Percentiles rank a stretch among this genome's conserved stretches.
Evolutionary conservation across 1,284 basidiomycete genomes (phyloP).

Genomic region (Boletus sp.): DNA sequence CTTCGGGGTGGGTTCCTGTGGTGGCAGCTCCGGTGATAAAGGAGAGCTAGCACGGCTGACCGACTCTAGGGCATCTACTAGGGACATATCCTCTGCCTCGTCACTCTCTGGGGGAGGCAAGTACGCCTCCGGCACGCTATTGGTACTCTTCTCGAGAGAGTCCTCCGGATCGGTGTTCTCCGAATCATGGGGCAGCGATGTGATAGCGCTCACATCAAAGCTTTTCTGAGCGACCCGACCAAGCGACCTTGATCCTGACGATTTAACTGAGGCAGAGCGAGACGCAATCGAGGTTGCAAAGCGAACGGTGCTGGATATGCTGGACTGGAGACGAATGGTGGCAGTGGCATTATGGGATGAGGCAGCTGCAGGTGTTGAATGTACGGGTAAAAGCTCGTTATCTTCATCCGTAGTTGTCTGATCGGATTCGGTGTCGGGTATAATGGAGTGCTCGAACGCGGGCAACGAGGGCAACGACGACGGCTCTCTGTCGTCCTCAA

Average conservation of each 20-base stretch:
- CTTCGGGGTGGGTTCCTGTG: constrained; percentile 41
- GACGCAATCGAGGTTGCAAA: constrained; percentile 66
- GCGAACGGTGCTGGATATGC: constrained; percentile 61
- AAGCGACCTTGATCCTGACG: constrained; percentile 35
- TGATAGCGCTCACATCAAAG: constrained; percentile 58
- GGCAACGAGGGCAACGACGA: constrained; percentile 75
- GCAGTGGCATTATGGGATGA: constrained; percentile 41
- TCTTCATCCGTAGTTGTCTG: constrained; percentile 34
- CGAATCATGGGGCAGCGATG: constrained; percentile 45
- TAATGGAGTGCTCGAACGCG: constrained; percentile 56
- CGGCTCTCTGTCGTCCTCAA: constrained; percentile 70
- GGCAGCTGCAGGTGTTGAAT: constrained; percentile 59
- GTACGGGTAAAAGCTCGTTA: constrained; percentile 43
- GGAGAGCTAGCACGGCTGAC: constrained; percentile 55
- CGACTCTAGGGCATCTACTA: constrained; percentile 57
- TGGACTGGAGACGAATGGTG: constrained; percentile 50
- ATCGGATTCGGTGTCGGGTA: constrained; percentile 32
- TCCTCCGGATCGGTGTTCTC: constrained; percentile 42
- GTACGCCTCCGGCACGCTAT: constrained; percentile 50
- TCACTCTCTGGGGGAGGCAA: constrained; percentile 43
- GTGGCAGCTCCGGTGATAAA: constrained; percentile 36
- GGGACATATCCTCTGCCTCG: constrained; percentile 44
- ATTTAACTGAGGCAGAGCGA: constrained; percentile 42
- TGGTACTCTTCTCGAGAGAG: constrained; percentile 37
- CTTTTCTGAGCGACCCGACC: constrained; percentile 38